Conservation (phyloP, 768 basidiomycete genomes). For the Mycena alexandri region DNA sequence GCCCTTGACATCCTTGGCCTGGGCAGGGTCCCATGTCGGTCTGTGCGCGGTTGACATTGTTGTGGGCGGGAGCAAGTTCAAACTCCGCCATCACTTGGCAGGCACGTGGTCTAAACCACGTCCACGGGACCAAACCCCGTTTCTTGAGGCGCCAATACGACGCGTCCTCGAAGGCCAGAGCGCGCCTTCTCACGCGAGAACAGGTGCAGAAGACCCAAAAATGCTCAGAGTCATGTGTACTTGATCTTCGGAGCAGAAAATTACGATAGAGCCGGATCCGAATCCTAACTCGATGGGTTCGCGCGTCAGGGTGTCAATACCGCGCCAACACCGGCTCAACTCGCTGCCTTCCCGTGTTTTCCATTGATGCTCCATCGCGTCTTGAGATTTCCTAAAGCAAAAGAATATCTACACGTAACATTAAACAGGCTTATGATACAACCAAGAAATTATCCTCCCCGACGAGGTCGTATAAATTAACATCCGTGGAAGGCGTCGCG, state of each 20-base stretch:
- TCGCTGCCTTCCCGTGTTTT: too few relatives aligned
- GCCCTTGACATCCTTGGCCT: slow-evolving; percentile 91
- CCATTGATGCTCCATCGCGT: too few relatives aligned
- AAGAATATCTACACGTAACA: slow-evolving; percentile 12
- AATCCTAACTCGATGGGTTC: too few relatives aligned
- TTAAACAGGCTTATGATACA: slow-evolving; percentile 17
- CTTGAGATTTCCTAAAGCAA: too few relatives aligned
- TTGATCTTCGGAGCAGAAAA: too few relatives aligned
- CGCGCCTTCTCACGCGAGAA: too few relatives aligned
- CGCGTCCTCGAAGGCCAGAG: neutral
- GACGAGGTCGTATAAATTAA: slow-evolving; percentile 20
- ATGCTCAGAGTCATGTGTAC: too few relatives aligned
- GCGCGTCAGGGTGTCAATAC: too few relatives aligned
- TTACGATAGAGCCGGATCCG: too few relatives aligned
- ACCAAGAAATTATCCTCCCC: slow-evolving; percentile 4
- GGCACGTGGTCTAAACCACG: slow-evolving; percentile 16
- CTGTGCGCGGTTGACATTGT: slow-evolving; percentile 91
- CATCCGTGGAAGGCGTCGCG: slow-evolving; percentile 7
- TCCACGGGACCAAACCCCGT: slow-evolving; percentile 20
- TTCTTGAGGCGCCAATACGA: slow-evolving; percentile 5
- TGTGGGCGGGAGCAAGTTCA: slow-evolving; percentile 13
- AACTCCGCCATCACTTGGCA: slow-evolving; percentile 9
- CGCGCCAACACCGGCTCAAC: too few relatives aligned
- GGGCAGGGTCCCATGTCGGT: slow-evolving; percentile 98
- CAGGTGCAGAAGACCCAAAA: too few relatives aligned